These are phyloP conservation scores for Pulchroboletus neoregius DNA, from an alignment of 1,284 basidiomycete species.

Conservation along the genomic window DNA sequence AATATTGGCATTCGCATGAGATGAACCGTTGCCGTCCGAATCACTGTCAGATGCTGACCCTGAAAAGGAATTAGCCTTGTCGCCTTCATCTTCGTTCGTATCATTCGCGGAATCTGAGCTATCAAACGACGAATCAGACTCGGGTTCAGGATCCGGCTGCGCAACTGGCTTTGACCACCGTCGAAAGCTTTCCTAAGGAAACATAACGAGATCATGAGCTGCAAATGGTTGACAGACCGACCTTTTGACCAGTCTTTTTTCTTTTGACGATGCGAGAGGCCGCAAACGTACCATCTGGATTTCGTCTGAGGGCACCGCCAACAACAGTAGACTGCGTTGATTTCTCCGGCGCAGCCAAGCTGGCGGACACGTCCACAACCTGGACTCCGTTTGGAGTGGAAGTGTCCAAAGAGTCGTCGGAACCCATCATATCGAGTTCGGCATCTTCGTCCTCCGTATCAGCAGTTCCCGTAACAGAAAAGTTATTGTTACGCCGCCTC, in stretches of 20 bases:
- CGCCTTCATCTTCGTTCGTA: slow-evolving; percentile 36
- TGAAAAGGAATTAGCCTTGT: slow-evolving; percentile 6
- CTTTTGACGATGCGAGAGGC: slow-evolving; percentile 46
- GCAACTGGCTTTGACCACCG: slow-evolving; percentile 38
- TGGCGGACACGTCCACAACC: slow-evolving; percentile 20
- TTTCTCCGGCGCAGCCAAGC: slow-evolving; percentile 11
- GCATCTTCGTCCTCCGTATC: slow-evolving; percentile 35
- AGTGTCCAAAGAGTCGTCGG: background rate
- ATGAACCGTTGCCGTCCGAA: slow-evolving; percentile 5
- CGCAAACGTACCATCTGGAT: slow-evolving; percentile 52
- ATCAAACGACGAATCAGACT: slow-evolving; percentile 66
- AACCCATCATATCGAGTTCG: slow-evolving; percentile 26
- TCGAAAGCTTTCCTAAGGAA: slow-evolving; percentile 35
- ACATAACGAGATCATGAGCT: slow-evolving; percentile 7
- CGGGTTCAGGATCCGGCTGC: slow-evolving; percentile 22
- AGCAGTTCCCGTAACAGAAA: slow-evolving; percentile 30
- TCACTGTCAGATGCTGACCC: slow-evolving; percentile 13
- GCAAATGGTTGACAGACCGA: slow-evolving; percentile 24
- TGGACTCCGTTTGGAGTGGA: slow-evolving; percentile 1
- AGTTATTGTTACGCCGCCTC: slow-evolving; percentile 39
- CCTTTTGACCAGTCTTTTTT: slow-evolving; percentile 41
- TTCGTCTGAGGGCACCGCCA: slow-evolving; percentile 59
- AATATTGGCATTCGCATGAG: slow-evolving; percentile 12
- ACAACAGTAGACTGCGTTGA: slow-evolving; percentile 27
- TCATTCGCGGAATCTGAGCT: slow-evolving; percentile 72